These are phyloP conservation scores for Bocquillonia castaneifolia DNA, from an alignment of 441 rosid genomes.

Conservation along the genomic window DNA sequence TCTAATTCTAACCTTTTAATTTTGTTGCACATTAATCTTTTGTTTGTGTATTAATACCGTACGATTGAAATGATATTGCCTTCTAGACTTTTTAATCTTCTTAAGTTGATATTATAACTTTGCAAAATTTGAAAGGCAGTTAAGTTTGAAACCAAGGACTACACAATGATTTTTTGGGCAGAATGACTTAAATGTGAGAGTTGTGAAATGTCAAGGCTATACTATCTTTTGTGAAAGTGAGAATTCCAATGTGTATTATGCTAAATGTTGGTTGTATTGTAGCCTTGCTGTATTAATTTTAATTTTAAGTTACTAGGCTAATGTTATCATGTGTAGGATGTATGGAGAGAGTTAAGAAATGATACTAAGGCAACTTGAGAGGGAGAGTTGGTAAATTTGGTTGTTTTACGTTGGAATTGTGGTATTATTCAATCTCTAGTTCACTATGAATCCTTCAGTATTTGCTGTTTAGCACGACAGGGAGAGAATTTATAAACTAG, in stretches of 20 bases:
- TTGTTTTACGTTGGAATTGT: not conserved
- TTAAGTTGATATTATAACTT: too few relatives aligned
- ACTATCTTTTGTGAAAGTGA: not conserved
- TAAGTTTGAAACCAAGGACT: too few relatives aligned
- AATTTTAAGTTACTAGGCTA: too few relatives aligned
- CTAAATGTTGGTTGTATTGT: not conserved
- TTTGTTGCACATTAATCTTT: not conserved
- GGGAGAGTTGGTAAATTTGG: not conserved
- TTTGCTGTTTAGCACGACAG: not conserved
- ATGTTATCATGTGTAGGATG: too few relatives aligned
- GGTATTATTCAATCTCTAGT: too few relatives aligned
- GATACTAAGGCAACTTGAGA: not conserved
- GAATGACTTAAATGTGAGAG: not conserved
- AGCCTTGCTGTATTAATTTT: too few relatives aligned
- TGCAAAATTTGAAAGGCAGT: too few relatives aligned
- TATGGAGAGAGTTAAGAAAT: too few relatives aligned
- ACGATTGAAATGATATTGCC: not conserved
- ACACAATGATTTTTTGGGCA: not conserved
- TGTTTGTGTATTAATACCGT: not conserved
- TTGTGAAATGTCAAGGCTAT: not conserved
- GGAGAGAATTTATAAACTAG: too few relatives aligned
- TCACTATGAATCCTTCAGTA: too few relatives aligned
- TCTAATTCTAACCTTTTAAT: not conserved
- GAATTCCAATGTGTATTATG: not conserved
- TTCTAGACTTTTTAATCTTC: not conserved